A percentile compares a stretch with the other conserved stretches of the same genome.
phyloP scores from a whole-genome alignment of 2,329 filamentous ascomycete species.

The Boeremia lycopersici region DNA sequence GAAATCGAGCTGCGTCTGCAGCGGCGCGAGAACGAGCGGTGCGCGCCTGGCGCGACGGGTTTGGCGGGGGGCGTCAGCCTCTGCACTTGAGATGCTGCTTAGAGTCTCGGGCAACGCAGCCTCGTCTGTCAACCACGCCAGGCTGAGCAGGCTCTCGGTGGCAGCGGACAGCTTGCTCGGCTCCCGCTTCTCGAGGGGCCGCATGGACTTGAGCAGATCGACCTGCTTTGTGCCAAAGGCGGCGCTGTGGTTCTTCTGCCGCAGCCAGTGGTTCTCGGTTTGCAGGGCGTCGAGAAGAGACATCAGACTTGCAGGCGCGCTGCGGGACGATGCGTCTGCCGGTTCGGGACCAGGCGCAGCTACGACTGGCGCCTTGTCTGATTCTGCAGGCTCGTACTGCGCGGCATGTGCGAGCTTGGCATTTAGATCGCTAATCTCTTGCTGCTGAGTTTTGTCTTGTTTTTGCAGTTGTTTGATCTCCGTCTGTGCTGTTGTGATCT shows the following conservation, averaged over 20 bases:
- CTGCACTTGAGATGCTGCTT: constrained; percentile 5
- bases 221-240: constrained; percentile 17
- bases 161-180: constrained; percentile 9
- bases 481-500: constrained; percentile 25
- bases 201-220: constrained; percentile 7
- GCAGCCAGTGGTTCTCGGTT: constrained; percentile 41
- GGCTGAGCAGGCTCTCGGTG: constrained; percentile 5
- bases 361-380: constrained; percentile 15
- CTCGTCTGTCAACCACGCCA: constrained; percentile 9
- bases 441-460: constrained; percentile 22
- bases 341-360: constrained; percentile 16
- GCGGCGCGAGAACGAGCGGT: constrained; percentile 1
- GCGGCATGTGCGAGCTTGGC: constrained; percentile 6
- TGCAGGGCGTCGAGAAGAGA: constrained; percentile 32
- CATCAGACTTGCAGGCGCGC: constrained; percentile 20
- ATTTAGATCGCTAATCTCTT: constrained; percentile 28
- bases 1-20: constrained; percentile 4
- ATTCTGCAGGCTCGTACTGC: constrained; percentile 9
- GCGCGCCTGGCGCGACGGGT: neutral
- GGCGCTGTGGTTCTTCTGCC: constrained; percentile 29
- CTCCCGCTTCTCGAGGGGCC: constrained; percentile 4
- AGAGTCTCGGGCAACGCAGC: constrained; percentile 1
- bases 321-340: constrained; percentile 11
- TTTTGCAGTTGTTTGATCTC: constrained; percentile 30
- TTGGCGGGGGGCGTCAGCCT: neutral